Evolutionary conservation across 805 yeast species (phyloP).

Genomic region (Cyberlindnera bimundalis): DNA sequence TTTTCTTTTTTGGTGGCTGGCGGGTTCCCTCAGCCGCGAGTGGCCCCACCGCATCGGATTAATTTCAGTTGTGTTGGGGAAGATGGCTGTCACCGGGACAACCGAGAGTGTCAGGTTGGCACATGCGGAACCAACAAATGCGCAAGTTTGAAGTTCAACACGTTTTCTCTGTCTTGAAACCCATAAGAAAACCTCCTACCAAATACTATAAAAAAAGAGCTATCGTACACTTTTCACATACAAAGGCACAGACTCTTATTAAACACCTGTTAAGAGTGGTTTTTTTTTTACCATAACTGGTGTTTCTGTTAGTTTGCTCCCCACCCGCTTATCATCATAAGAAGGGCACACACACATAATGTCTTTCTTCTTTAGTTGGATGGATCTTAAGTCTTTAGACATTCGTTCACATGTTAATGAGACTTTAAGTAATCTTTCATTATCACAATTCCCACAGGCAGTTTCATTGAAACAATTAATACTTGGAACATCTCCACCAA

Average conservation of each 20-base stretch:
- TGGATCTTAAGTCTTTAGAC: constrained; percentile 20
- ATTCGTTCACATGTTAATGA: constrained; percentile 23
- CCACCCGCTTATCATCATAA: background rate
- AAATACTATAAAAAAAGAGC: no score
- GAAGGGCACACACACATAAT: constrained; percentile 7
- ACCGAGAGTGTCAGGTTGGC: constrained; percentile 5
- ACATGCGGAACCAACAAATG: constrained; percentile 7
- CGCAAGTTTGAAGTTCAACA: constrained; percentile 1
- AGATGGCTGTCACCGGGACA: constrained; percentile 3
- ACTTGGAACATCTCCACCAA: constrained; percentile 20
- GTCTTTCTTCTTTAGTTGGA: constrained; percentile 27
- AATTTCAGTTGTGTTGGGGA: no score
- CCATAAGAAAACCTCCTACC: no score
- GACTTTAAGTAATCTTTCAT: constrained; percentile 17
- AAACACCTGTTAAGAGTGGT: no score
- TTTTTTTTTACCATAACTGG: no score
- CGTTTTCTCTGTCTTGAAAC: constrained; percentile 2
- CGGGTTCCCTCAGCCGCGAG: background rate
- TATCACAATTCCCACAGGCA: constrained; percentile 22
- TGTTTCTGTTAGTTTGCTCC: no score
- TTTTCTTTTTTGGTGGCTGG: background rate
- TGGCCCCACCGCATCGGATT: no score
- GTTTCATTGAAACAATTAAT: constrained; percentile 16
- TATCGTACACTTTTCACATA: no score
- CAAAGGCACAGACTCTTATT: no score